Conservation (phyloP, 2,329 filamentous ascomycete genomes). For the Scytalidium lignicola region DNA sequence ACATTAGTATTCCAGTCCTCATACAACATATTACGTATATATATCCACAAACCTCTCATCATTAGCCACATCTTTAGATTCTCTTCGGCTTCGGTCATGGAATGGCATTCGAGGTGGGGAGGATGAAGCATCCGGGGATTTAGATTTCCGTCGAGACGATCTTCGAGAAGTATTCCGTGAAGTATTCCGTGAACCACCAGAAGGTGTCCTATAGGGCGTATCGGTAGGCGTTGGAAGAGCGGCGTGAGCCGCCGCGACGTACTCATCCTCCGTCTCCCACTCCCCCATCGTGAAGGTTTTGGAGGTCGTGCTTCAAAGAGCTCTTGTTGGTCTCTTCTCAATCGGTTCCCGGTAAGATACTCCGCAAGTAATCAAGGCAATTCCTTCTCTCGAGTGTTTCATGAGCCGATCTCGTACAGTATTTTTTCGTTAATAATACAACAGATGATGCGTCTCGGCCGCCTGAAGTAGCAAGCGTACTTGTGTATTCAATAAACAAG, state of each 20-base stretch:
- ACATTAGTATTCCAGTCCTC: slow-evolving; percentile 10
- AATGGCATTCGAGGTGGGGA: slow-evolving; percentile 51
- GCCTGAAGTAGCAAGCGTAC: background rate
- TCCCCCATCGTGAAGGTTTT: slow-evolving; percentile 39
- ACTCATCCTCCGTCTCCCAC: slow-evolving; percentile 62
- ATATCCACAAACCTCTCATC: slow-evolving; percentile 56
- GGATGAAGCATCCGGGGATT: slow-evolving; percentile 58
- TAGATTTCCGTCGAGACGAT: slow-evolving; percentile 40
- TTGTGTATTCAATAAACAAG: background rate
- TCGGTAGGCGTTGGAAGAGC: slow-evolving; percentile 65
- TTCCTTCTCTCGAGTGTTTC: background rate
- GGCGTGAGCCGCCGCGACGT: slow-evolving; percentile 48
- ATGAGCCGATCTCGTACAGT: background rate
- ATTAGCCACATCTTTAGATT: slow-evolving; percentile 52
- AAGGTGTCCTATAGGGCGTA: slow-evolving; percentile 68
- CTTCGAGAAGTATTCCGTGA: slow-evolving; percentile 11
- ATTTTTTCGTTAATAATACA: background rate
- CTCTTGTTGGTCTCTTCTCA: background rate
- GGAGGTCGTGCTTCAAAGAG: background rate
- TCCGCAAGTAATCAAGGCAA: background rate
- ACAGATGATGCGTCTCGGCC: background rate
- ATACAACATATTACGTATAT: slow-evolving; percentile 18
- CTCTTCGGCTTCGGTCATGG: slow-evolving; percentile 44
- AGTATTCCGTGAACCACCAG: slow-evolving; percentile 58
- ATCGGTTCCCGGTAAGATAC: background rate